Evolutionary conservation across 768 basidiomycete species (phyloP).

Genomic region (Pulveroboletus sp.): DNA sequence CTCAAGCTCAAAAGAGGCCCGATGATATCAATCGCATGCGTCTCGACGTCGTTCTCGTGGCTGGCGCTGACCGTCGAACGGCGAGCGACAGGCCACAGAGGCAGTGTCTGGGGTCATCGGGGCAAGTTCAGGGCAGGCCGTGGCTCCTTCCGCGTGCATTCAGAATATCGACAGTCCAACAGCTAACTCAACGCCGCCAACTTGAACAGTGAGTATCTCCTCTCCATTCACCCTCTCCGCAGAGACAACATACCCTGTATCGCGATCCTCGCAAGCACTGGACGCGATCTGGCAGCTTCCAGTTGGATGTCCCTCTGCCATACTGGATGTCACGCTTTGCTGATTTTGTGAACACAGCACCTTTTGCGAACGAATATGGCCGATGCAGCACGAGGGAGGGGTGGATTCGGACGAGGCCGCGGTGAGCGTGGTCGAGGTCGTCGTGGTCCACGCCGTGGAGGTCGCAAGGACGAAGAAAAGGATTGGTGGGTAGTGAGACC

Average conservation of each 20-base stretch:
- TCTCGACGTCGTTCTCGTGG: neutral
- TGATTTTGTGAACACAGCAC: constrained; percentile 27
- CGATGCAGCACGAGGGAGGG: constrained; percentile 89
- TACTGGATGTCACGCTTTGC: constrained; percentile 39
- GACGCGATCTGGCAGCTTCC: neutral
- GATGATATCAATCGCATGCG: too few relatives aligned
- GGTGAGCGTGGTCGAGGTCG: constrained; percentile 63
- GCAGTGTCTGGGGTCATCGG: constrained; percentile 18
- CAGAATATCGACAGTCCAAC: constrained; percentile 10
- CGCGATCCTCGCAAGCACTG: neutral
- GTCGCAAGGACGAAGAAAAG: constrained; percentile 99
- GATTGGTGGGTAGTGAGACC: constrained; percentile 71
- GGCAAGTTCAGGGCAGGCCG: constrained; percentile 28
- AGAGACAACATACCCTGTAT: neutral
- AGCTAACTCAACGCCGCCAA: constrained; percentile 18
- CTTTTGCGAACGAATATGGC: constrained; percentile 51
- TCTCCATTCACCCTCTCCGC: neutral
- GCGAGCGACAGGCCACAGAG: constrained; percentile 9
- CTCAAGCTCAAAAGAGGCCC: neutral
- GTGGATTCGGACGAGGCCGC: constrained; percentile 85
- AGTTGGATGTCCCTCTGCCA: constrained; percentile 47
- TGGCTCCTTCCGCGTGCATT: neutral
- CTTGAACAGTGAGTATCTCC: constrained; percentile 36
- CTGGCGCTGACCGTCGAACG: too few relatives aligned
- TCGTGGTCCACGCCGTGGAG: constrained; percentile 86